Evolutionary conservation across 2,329 filamentous ascomycete genomes (phyloP).

Genomic region (Neofusicoccum sp.): DNA sequence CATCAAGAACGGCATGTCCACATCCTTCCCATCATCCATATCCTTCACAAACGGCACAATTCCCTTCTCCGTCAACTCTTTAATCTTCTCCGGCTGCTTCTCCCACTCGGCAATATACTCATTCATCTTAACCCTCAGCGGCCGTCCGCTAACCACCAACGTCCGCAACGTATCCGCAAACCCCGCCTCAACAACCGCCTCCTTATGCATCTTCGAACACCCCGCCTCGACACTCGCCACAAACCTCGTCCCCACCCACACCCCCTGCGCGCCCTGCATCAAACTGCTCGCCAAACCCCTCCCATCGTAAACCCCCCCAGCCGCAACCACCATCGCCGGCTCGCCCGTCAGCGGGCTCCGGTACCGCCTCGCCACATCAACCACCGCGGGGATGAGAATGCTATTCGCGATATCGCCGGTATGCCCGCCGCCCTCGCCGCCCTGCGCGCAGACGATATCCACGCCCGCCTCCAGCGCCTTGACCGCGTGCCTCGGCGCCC

Average conservation of each 20-base stretch:
- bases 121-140: slow-evolving; percentile 76
- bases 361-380: slow-evolving; percentile 76
- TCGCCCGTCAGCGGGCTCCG: slow-evolving; percentile 67
- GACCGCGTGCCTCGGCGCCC: slow-evolving; percentile 83
- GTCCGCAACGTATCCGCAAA: slow-evolving; percentile 81
- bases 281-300: slow-evolving; percentile 75
- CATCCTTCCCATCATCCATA: slow-evolving; percentile 74
- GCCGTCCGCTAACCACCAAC: slow-evolving; percentile 77
- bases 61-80: slow-evolving; percentile 70
- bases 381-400: slow-evolving; percentile 83
- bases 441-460: slow-evolving; percentile 89
- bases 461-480: slow-evolving; percentile 86
- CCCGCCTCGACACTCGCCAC: slow-evolving; percentile 80
- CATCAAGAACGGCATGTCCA: slow-evolving; percentile 89
- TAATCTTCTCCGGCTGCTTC: slow-evolving; percentile 68
- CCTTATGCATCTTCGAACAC: slow-evolving; percentile 78
- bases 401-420: slow-evolving; percentile 83
- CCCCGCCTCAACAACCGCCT: slow-evolving; percentile 73
- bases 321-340: slow-evolving; percentile 78
- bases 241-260: slow-evolving; percentile 94
- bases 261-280: slow-evolving; percentile 83
- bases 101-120: slow-evolving; percentile 85
- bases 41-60: slow-evolving; percentile 81
- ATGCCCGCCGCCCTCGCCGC: slow-evolving; percentile 89
- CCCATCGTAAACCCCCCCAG: slow-evolving; percentile 83